Percentiles rank a stretch among this genome's conserved stretches.
Evolutionary conservation across 1,284 basidiomycete species (phyloP).

Genomic region (Cryptococcus sp.): DNA sequence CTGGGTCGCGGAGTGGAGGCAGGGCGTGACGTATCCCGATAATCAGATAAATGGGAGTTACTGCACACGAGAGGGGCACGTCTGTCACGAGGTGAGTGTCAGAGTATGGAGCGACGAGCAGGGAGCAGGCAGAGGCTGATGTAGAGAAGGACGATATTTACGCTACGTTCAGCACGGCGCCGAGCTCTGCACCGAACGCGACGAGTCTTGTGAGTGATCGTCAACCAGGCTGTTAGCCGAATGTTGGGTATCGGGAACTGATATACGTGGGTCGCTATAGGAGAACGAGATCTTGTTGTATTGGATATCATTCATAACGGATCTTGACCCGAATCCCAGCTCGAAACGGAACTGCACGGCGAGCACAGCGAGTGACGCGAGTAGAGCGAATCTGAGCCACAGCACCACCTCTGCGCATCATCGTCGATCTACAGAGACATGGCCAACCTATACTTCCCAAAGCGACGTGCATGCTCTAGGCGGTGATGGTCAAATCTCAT

Average conservation of each 20-base stretch:
- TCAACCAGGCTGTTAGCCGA: neutral
- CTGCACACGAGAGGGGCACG: constrained; percentile 22
- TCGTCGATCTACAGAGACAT: neutral
- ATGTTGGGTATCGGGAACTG: neutral
- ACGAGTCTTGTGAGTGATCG: constrained; percentile 17
- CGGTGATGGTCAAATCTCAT: constrained; percentile 16
- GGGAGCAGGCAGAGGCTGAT: neutral
- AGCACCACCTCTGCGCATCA: too few relatives aligned
- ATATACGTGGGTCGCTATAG: constrained; percentile 4
- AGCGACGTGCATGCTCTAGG: constrained; percentile 26
- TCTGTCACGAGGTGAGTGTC: constrained; percentile 46
- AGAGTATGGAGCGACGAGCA: neutral
- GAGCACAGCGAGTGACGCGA: too few relatives aligned
- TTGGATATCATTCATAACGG: constrained; percentile 43
- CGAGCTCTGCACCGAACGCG: constrained; percentile 7
- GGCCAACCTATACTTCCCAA: constrained; percentile 16
- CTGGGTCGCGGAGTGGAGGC: constrained; percentile 67
- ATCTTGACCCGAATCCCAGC: constrained; percentile 31
- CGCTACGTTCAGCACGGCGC: constrained; percentile 37
- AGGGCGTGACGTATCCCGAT: constrained; percentile 68
- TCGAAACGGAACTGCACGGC: neutral
- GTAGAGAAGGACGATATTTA: constrained; percentile 43
- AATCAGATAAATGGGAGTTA: constrained; percentile 53
- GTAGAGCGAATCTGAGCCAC: too few relatives aligned
- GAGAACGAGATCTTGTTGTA: constrained; percentile 20